Evolutionary conservation across 306 rosid species (phyloP), one percentile per base, ranked within the genome.

Genomic region (Lotus japonicus): DNA sequence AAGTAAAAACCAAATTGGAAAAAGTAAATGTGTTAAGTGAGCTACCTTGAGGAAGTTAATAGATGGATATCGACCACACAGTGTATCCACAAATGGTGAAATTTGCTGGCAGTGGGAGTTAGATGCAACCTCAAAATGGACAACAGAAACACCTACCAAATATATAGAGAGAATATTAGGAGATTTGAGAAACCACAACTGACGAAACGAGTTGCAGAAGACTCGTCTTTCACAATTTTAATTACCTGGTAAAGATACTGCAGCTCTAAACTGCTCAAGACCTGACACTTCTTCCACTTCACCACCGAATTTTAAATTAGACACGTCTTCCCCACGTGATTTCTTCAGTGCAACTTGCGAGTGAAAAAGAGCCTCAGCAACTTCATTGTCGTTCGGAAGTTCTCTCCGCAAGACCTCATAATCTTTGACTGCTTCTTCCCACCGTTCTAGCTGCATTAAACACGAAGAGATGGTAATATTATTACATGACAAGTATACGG

Each of bases 361-460:
- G 74, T 86, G 97, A 72, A 90, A 88, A 44, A 86, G 89, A 65
- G 95, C 81, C 76, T 94, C 97, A 8, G 98, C 96, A 71, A 94
- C 96, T 62, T 85, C 96, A 59, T 71, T 90, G 78, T 88, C 86
- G 31, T 77, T 81, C 23, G 98, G 97, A 64, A 94, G 97, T 53
- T 83, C 85, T 77, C 71, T 81, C 71, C 92, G 81, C 75, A 94
- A 76, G 43, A 78, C 63, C 84, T 88, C 97, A 58, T 86, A 94
- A 73, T 94, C 98, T 79, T 67, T 72, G 28, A 82, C 84, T 16
- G 97, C 98, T 68, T 85, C 96, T 58, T 43, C 95, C 98, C 98
- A 94, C 72, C 80, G 85, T 79, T 94, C 96, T 16, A 94, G 85
- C 98, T 94, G 85, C 77, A 77, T 31, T 49, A 53, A 66, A 74